These are phyloP conservation scores for Trichophyton equinum DNA, from an alignment of 2,329 filamentous ascomycete genomes.

Conservation along the genomic window DNA sequence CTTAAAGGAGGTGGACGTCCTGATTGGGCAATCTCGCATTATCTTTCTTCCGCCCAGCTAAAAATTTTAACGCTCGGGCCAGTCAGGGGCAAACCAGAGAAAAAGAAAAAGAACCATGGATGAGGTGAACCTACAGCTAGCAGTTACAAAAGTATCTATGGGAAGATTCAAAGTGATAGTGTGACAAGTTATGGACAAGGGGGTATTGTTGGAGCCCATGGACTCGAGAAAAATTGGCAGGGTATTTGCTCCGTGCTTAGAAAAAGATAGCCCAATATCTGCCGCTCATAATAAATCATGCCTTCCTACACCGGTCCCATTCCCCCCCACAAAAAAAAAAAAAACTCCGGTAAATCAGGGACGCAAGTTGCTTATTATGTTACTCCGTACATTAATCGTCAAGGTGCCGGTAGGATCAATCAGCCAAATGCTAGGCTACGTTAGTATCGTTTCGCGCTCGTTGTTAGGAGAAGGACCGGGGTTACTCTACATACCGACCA, in stretches of 20 bases:
- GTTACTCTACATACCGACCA: conserved; percentile 52
- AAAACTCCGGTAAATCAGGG: neutral
- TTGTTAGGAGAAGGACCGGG: neutral
- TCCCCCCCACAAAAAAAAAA: no score
- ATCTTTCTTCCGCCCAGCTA: neutral
- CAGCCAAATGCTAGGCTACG: neutral
- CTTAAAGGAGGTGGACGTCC: neutral
- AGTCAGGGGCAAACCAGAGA: neutral
- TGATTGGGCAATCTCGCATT: neutral
- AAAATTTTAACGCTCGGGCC: neutral
- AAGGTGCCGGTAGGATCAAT: neutral
- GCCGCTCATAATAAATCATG: neutral
- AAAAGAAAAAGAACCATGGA: neutral
- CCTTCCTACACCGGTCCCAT: neutral
- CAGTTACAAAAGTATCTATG: no score
- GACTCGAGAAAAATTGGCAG: no score
- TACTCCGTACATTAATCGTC: neutral
- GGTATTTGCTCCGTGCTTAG: no score
- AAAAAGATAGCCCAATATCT: neutral
- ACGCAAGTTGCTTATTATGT: neutral
- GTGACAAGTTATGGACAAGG: no score
- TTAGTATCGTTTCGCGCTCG: neutral
- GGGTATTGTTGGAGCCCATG: no score
- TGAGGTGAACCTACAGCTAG: neutral
- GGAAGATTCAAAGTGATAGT: no score